Base-by-base conservation (phyloP, 805 yeast genomes). In the Hanseniaspora thailandica region DNA sequence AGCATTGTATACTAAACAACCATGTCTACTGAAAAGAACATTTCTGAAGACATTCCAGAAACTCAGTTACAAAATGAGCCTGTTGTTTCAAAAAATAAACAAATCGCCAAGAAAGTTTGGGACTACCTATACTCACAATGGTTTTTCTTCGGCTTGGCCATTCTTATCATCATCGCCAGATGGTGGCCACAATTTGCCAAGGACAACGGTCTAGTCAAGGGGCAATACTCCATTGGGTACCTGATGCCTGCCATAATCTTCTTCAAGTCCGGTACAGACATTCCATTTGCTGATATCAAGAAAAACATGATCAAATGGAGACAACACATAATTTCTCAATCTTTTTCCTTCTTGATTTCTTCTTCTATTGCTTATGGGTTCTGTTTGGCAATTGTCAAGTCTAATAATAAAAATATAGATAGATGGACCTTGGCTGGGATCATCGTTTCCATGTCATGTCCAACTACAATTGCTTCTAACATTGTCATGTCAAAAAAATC, bases 401-500 rank as follows among this genome's bases (percentile, higher is more conserved):
- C 93, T 0, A 56, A 76, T 56, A 74, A 84, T 61, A 65, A 69
- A 1, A 63, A 69, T n/a, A 84, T 87, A 35, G 82, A 81, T 59
- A 73, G 76, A 33, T 86, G 93, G 86, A 75, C 86, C 59, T 69
- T 88, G 22, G 84, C 84, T 13, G 96, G 96, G 0, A 66, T 88
- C 55, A 77, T 88, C 19, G 83, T 86, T 45, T 84, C 95, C 2
- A 85, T 86, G 30, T 77, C 90, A 12, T 85, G 94, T 65, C 96
- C 96, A 28, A 88, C 96, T 8, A 88, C 96, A 0, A 95, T 88
- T 19, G 79, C 89, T 0, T 86, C 96, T 1, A 88, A 88, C 63
- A 96, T 88, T 28, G 89, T 88, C 28, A 88, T 88, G 96, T 88
- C 96, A 5, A 75, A 80, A 51, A 76, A 76, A 55, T 95, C 96